phyloP scores from a whole-genome alignment of 805 yeast genomes.

The Wickerhamiella siamensis region DNA sequence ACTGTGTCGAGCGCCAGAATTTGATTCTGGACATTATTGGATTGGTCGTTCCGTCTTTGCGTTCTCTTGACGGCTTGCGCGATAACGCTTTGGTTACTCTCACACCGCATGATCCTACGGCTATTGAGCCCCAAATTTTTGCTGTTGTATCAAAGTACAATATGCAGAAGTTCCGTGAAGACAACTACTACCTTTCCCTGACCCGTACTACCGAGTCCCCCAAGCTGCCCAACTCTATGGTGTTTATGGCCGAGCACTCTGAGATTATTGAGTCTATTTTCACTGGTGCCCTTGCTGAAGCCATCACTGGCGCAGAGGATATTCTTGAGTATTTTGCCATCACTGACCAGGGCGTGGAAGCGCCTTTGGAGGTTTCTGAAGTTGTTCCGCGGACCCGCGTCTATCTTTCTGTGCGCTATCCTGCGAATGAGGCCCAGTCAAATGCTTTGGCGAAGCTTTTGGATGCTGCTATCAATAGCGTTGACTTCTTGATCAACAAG shows the following conservation, averaged over 20 bases:
- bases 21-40: constrained; percentile 54
- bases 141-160: constrained; percentile 74
- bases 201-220: constrained; percentile 69
- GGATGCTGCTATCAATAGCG: constrained; percentile 40
- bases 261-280: constrained; percentile 61
- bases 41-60: constrained; percentile 39
- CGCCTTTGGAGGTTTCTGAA: constrained; percentile 39
- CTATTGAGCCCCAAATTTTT: constrained; percentile 57
- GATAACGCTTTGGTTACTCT: constrained; percentile 51
- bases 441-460: constrained; percentile 37
- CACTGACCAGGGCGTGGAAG: constrained; percentile 70
- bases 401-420: constrained; percentile 39
- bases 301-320: constrained; percentile 31
- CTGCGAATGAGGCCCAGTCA: constrained; percentile 36
- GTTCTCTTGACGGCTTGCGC: constrained; percentile 32
- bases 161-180: constrained; percentile 64
- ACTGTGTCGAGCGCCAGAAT: constrained; percentile 69
- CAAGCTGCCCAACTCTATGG: constrained; percentile 57
- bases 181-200: constrained; percentile 68
- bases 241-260: constrained; percentile 76
- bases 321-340: constrained; percentile 56
- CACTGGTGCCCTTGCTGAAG: constrained; percentile 34
- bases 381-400: constrained; percentile 26
- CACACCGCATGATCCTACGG: constrained; percentile 32
- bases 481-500: constrained; percentile 42